Percentiles rank a stretch among this genome's conserved stretches.
These are phyloP conservation scores for Vanrija humicola DNA, from an alignment of 1,284 basidiomycete species.

Conservation along the genomic window DNA sequence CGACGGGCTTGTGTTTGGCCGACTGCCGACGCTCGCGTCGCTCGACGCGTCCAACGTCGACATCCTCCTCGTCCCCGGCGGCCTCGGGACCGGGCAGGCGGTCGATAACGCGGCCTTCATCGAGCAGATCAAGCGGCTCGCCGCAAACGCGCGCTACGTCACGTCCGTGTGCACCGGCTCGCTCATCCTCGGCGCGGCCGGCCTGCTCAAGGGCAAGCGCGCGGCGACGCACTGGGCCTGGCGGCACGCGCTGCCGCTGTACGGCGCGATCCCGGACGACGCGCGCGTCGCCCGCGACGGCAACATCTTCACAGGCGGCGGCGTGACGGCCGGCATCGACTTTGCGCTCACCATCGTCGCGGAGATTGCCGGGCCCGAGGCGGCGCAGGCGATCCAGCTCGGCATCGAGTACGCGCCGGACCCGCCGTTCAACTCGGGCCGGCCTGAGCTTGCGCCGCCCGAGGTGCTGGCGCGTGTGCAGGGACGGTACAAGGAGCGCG, in stretches of 20 bases:
- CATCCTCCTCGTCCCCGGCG: slow-evolving; percentile 8
- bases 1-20: no score
- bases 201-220: slow-evolving; percentile 4
- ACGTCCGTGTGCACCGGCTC: slow-evolving; percentile 12
- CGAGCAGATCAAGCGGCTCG: not conserved
- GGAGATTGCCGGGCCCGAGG: slow-evolving; percentile 4
- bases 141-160: not conserved
- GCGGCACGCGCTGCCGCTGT: not conserved
- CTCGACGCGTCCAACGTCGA: not conserved
- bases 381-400: slow-evolving; percentile 2
- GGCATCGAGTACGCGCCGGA: slow-evolving; percentile 12
- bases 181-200: slow-evolving; percentile 8
- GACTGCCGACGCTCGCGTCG: not conserved
- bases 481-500: no score
- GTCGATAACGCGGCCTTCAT: not conserved
- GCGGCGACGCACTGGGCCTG: slow-evolving; percentile 10
- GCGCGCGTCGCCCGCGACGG: slow-evolving; percentile 9
- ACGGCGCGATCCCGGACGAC: slow-evolving; percentile 2
- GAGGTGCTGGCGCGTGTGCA: not conserved
- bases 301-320: slow-evolving; percentile 7
- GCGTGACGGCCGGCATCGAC: slow-evolving; percentile 16
- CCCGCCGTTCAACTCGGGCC: slow-evolving; percentile 7
- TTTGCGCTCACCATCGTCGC: slow-evolving; percentile 12
- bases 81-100: not conserved
- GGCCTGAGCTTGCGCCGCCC: slow-evolving; percentile 2